phyloP scores from a whole-genome alignment of 352 stramenopile genomes.

The Pythium oligandrum region DNA sequence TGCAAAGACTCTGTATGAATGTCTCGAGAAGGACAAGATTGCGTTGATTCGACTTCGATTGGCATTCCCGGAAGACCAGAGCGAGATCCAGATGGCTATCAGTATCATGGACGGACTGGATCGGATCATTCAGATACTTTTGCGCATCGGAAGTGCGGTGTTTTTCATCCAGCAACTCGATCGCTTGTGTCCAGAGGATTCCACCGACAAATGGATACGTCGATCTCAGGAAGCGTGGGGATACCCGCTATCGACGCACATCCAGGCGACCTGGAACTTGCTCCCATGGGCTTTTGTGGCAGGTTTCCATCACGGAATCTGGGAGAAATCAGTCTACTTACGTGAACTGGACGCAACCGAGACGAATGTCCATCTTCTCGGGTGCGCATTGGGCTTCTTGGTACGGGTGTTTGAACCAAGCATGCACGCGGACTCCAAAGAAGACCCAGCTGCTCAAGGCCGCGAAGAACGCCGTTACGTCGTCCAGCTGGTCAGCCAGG shows the following conservation, averaged over 20 bases:
- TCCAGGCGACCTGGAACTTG: slow-evolving; percentile 21
- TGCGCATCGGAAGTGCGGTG: slow-evolving; percentile 23
- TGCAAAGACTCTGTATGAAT: slow-evolving; percentile 10
- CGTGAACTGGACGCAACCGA: slow-evolving; percentile 28
- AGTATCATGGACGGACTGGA: slow-evolving; percentile 27
- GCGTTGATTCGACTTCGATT: slow-evolving; percentile 27
- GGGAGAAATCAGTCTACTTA: slow-evolving; percentile 32
- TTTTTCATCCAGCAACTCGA: slow-evolving; percentile 37
- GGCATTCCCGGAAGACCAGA: slow-evolving; percentile 14
- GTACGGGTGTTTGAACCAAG: slow-evolving; percentile 16
- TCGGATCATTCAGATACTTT: slow-evolving; percentile 12
- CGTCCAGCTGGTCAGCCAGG: slow-evolving; percentile 12
- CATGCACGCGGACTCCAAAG: not conserved
- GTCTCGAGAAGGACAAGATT: slow-evolving; percentile 26
- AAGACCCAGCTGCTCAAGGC: no score
- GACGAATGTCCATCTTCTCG: slow-evolving; percentile 50
- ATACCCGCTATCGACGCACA: slow-evolving; percentile 5
- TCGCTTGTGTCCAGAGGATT: not conserved
- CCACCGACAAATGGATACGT: slow-evolving; percentile 2
- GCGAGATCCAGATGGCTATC: slow-evolving; percentile 25
- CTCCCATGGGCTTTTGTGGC: slow-evolving; percentile 41
- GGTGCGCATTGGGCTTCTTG: slow-evolving; percentile 28
- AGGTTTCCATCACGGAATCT: slow-evolving; percentile 37
- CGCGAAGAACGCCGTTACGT: not conserved
- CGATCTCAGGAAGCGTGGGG: slow-evolving; percentile 6